Evolutionary conservation across 768 basidiomycete species (phyloP), one percentile per base, ranked within the genome.

Genomic region (Harrya chromipes): DNA sequence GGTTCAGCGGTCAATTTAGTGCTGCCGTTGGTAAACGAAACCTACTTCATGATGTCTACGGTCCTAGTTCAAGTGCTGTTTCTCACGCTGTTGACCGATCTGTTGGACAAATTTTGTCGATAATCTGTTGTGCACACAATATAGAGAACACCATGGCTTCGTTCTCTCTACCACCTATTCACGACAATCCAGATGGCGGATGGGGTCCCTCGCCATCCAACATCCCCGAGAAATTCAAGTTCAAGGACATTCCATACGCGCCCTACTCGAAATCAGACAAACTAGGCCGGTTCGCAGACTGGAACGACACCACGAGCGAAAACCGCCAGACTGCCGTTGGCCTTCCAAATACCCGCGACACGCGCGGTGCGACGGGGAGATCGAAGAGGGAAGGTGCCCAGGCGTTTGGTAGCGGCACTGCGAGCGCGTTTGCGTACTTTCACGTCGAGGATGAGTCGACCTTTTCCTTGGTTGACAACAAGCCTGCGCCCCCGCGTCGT

Each of bases 221-320:
- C 68, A 74, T 94, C 19, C 94, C 95, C 1, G 77, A 87, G 39
- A 85, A 92, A 55, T 97, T 95, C 74, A 94, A 94, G 72, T 97
- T 97, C 80, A 93, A 91, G 70, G 97, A 97, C 61, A 97, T 98
- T 52, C 97, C 97, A 40, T 99, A 98, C 65, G 94, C 95, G 1
- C 94, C 94, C 5, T 98, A 91, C 79, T 93, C 93, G 72, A 99
- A 99, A 82, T 85, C 91, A 33, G 97, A 99, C 78, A 97, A 97
- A 70, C 85, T 99, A 48, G 93, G 92, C 46, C 86, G 95, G 46
- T 90, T 99, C 64, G 95, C 95, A 41, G 95, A 99, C 74, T 99
- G 95, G 94, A 91, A 92, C 70, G 90, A 92, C 45, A 70, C 82
- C 21, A 78, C 84, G 26, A 64, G 78, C 44, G 85, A 88, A 62